Evolutionary conservation across 2,329 filamentous ascomycete species (phyloP).

Genomic region (Orbilia javanica): DNA sequence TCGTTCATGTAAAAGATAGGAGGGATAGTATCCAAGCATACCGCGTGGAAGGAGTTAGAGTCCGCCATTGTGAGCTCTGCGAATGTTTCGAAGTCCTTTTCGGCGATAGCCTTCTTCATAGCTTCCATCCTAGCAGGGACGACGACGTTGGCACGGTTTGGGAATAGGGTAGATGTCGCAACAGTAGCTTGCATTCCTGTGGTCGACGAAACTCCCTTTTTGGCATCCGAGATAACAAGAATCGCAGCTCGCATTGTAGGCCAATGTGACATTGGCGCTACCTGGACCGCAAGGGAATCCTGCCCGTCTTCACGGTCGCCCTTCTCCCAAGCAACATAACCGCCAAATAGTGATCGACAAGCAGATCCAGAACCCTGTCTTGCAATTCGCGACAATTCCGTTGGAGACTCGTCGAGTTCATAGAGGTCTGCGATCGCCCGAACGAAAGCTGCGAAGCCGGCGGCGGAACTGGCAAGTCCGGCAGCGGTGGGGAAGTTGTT

Average conservation of each 20-base stretch:
- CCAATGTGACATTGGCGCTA: slow-evolving; percentile 92
- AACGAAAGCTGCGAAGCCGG: slow-evolving; percentile 78
- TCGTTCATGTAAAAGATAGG: slow-evolving; percentile 99
- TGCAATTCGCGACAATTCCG: slow-evolving; percentile 87
- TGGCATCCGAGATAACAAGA: slow-evolving; percentile 89
- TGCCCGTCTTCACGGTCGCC: slow-evolving; percentile 79
- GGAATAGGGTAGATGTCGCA: slow-evolving; percentile 87
- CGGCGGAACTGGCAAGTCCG: slow-evolving; percentile 81
- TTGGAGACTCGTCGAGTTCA: slow-evolving; percentile 81
- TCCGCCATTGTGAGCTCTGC: slow-evolving; percentile 95
- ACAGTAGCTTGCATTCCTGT: slow-evolving; percentile 98
- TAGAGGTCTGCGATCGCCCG: slow-evolving; percentile 93
- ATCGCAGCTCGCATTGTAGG: slow-evolving; percentile 93
- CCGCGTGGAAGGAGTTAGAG: slow-evolving; percentile 96
- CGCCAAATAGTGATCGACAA: slow-evolving; percentile 91
- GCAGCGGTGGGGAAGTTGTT: slow-evolving; percentile 99
- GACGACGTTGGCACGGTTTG: slow-evolving; percentile 78
- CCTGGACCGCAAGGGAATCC: slow-evolving; percentile 88
- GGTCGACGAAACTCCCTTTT: slow-evolving; percentile 94
- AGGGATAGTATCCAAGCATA: slow-evolving; percentile 92
- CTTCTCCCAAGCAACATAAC: slow-evolving; percentile 94
- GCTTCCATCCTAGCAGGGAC: slow-evolving; percentile 85
- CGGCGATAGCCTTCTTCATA: slow-evolving; percentile 85
- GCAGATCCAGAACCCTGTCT: slow-evolving; percentile 95
- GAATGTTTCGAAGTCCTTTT: slow-evolving; percentile 85